Base-by-base conservation (phyloP, 345 rosid species). In the Limnanthes douglasii region DNA sequence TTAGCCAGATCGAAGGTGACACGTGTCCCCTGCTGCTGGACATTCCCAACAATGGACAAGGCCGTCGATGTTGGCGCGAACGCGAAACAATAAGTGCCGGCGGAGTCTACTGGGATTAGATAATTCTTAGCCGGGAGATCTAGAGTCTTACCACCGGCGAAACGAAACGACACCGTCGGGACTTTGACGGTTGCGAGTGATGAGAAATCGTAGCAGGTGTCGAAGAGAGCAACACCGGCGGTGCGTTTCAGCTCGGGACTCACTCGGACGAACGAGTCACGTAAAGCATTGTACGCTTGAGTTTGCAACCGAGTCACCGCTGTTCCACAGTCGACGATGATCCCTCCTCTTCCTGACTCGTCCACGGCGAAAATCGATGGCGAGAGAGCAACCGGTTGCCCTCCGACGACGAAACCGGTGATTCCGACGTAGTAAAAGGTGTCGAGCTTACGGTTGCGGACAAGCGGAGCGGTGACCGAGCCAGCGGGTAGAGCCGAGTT, bases 21-120 rank as follows among this genome's bases (percentile, higher is more conserved):
- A 43, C 98, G 95, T 59, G 69, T 80, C 55, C 94, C 85, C 52
- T 84, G 94, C 53, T 83, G 95, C 69, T 90, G 98, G 23, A 90
- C 92, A 29, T 90, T 90, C 26, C 98, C 98, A 15, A 90, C 80
- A 34, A 90, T 90, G 0, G 95, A 77, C 72, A 73, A 11, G 31
- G 86, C 27, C 33, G 88, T 66, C 59, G 85, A 15, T 63, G 98
- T 83, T 18, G 94, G 95, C 1, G 95, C 98, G 31, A 90, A 90
- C 0, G 98, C 98, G 22, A 90, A 80, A 62, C 98, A 90, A 44
- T 62, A 90, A 2, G 92, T 80, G 2, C 95, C 95, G 0, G 54
- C 18, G 0, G 74, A 54, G 42, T 83, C 84, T 0, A 90, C 64
- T 1, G 95, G 98, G 11, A 80, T 66, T 44, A 90, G 34, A 25